Conservation (phyloP, 305 asterid genomes). For the Fraxinus xanthoxyloides region DNA sequence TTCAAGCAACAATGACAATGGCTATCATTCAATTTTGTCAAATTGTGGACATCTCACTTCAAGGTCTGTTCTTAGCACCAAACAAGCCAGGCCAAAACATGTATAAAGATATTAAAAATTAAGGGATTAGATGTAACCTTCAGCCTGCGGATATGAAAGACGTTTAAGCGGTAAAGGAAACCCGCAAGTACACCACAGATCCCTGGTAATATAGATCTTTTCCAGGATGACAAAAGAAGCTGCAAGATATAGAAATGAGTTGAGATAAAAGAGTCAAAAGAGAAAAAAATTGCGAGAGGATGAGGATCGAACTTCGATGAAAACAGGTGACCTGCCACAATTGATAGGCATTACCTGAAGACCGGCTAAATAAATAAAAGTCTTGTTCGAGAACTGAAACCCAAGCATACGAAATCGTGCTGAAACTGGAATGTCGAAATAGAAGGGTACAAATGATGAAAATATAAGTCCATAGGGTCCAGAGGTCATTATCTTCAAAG, state of each 20-base stretch:
- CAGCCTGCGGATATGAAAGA: slow-evolving; percentile 62
- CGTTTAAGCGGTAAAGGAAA: slow-evolving; percentile 71
- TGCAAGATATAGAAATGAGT: slow-evolving; percentile 32
- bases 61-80: neutral
- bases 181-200: slow-evolving; percentile 95
- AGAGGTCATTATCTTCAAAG: slow-evolving; percentile 70
- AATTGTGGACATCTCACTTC: neutral
- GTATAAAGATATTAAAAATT: neutral
- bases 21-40: slow-evolving; percentile 1
- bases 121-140: slow-evolving; percentile 50
- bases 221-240: slow-evolving; percentile 96
- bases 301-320: neutral
- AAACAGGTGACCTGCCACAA: neutral
- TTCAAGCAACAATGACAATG: slow-evolving; percentile 5
- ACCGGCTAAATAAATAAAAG: slow-evolving; percentile 92
- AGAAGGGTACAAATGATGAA: slow-evolving; percentile 92
- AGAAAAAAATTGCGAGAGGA: neutral
- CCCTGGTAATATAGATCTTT: slow-evolving; percentile 90
- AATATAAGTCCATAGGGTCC: slow-evolving; percentile 96
- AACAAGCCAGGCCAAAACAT: neutral
- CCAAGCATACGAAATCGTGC: slow-evolving; percentile 70
- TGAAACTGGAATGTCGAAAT: slow-evolving; percentile 89
- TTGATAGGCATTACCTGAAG: slow-evolving; percentile 64
- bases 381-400: slow-evolving; percentile 91
- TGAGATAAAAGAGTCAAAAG: neutral